Evolutionary conservation across 1,139 yeast species (phyloP), one percentile per base, ranked within the genome.

Genomic region (Sugiyamaella sp.): DNA sequence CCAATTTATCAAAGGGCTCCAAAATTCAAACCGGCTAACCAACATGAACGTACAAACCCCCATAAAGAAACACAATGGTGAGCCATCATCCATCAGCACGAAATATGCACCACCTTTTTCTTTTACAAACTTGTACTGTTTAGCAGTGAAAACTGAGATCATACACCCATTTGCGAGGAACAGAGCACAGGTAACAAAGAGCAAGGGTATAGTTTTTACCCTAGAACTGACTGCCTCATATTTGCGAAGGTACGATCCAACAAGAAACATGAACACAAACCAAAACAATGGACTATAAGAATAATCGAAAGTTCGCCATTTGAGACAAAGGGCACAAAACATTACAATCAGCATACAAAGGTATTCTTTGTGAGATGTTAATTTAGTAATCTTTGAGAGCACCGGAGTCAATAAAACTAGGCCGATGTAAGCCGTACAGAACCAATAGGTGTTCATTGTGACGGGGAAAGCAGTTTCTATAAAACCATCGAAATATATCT

Each of bases 1-100:
- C 47, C 47, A 41, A 25, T 49, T 49, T 6, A 49, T 21, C 5
- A 22, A 5, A 16, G 41, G 12, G 22, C 52, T 49, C 38, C 40
- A 37, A 12, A 29, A 47, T 39, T 25, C 46, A 27, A 16, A 47
- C 22, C 22, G 27, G n/a, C 44, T 40, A 24, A 22, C 29, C 4
- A 21, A 29, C 44, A 24, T 40, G 17, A 21, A 40, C 3, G 20
- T 40, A 19, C 16, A 10, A 9, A 40, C 16, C 3, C 29, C 32
- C 32, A 22, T 40, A 6, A 22, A 40, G 19, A 47, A 47, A 6
- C 45, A 39, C 20, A 47, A n/a, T 10, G 41, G 20, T 10, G 45
- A 39, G 10, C 33, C n/a, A 19, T 47, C 51, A n/a, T 25, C 35
- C 51, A 25, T 22, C 21, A 47, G 20, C 4, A 47, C 17, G 12